Evolutionary conservation across 2,329 filamentous ascomycete genomes (phyloP).

Genomic region (Pyricularia sp.): DNA sequence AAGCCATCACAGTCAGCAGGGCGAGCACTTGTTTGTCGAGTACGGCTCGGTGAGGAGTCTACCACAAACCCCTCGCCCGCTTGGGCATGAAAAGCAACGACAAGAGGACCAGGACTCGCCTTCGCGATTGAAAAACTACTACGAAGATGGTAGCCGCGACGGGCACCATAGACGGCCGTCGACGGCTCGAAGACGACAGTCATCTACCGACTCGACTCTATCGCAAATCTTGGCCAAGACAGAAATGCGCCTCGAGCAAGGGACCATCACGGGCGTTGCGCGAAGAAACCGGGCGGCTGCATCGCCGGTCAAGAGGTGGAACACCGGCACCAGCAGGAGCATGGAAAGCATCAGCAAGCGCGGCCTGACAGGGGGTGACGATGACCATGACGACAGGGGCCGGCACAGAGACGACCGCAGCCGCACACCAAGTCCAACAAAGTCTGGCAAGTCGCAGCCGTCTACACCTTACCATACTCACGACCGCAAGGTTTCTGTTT

Average conservation of each 20-base stretch:
- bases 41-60: neutral
- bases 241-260: constrained; percentile 30
- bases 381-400: neutral
- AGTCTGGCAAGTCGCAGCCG: constrained; percentile 1
- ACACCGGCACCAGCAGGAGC: neutral
- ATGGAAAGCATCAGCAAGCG: neutral
- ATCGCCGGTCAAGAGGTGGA: constrained; percentile 12
- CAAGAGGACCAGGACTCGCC: neutral
- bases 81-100: neutral
- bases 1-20: neutral
- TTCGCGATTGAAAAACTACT: neutral
- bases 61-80: constrained; percentile 1
- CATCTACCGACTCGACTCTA: constrained; percentile 33
- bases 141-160: neutral
- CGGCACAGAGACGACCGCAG: neutral
- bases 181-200: constrained; percentile 11
- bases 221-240: constrained; percentile 39
- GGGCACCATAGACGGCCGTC: constrained; percentile 9
- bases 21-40: neutral
- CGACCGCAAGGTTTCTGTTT: constrained; percentile 18
- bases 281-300: constrained; percentile 15
- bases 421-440: constrained; percentile 8
- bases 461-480: constrained; percentile 11
- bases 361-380: neutral
- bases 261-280: constrained; percentile 6